phyloP scores from a whole-genome alignment of 1,284 basidiomycete genomes.

The Papiliotrema flavescens region DNA sequence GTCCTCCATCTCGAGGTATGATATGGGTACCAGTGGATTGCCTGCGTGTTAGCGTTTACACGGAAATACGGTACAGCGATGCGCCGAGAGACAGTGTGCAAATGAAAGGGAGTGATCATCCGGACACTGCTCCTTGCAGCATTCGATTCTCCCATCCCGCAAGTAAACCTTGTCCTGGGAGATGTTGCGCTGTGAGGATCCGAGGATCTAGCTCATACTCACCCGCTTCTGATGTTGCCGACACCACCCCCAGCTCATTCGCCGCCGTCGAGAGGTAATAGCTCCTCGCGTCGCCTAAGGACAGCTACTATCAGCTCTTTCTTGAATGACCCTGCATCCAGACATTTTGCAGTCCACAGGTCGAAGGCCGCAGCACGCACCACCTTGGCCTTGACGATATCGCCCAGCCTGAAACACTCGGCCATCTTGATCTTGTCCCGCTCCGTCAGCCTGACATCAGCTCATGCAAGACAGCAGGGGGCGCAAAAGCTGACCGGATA shows the following conservation, averaged over 20 bases:
- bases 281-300: constrained; percentile 84
- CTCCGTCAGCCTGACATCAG: constrained; percentile 62
- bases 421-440: constrained; percentile 89
- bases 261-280: constrained; percentile 93
- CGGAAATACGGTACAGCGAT: no score
- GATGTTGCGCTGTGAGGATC: no score
- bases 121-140: no score
- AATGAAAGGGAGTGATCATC: no score
- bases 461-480: background rate
- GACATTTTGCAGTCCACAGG: no score
- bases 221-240: constrained; percentile 47
- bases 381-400: constrained; percentile 88
- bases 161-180: no score
- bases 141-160: no score
- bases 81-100: no score
- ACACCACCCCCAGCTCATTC: constrained; percentile 74
- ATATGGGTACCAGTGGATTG: constrained; percentile 44
- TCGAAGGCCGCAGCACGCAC: no score
- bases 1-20: constrained; percentile 51
- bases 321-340: no score
- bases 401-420: constrained; percentile 93
- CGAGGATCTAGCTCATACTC: no score
- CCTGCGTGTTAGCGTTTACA: constrained; percentile 19
- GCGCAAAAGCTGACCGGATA: constrained; percentile 55
- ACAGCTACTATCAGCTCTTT: constrained; percentile 60